These are phyloP conservation scores for Naumovozyma castellii DNA, from an alignment of 805 yeast genomes.

Conservation along the genomic window DNA sequence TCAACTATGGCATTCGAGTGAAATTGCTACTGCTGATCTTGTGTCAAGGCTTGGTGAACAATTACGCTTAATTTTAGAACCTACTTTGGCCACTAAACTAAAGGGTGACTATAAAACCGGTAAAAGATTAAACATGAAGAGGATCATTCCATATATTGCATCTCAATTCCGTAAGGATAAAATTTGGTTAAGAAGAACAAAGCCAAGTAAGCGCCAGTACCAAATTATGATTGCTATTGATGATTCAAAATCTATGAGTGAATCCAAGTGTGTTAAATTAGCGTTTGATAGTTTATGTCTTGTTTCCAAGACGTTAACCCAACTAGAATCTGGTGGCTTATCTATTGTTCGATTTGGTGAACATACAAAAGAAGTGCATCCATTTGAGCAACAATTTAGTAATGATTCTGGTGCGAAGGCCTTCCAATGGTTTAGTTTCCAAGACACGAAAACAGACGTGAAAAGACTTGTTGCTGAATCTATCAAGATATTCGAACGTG, in stretches of 20 bases:
- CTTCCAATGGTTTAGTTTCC: constrained; percentile 84
- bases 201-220: constrained; percentile 94
- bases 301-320: constrained; percentile 88
- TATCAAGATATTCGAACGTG: constrained; percentile 57
- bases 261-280: constrained; percentile 76
- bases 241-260: constrained; percentile 96
- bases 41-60: constrained; percentile 88
- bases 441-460: constrained; percentile 80
- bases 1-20: constrained; percentile 74
- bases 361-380: constrained; percentile 72
- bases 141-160: constrained; percentile 96
- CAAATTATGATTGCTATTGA: constrained; percentile 97
- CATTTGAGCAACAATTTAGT: constrained; percentile 77
- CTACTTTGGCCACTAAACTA: constrained; percentile 90
- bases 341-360: constrained; percentile 89
- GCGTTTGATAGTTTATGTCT: constrained; percentile 93
- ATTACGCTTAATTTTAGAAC: constrained; percentile 83
- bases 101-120: constrained; percentile 97
- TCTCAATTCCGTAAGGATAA: constrained; percentile 95
- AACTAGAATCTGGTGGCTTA: constrained; percentile 87
- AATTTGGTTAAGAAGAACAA: constrained; percentile 95
- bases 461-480: constrained; percentile 63
- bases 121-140: constrained; percentile 91
- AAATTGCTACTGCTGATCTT: constrained; percentile 74
- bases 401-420: constrained; percentile 74